Percentiles rank a stretch among this genome's conserved stretches.
phyloP scores from a whole-genome alignment of 345 rosid species.

The Populus davidiana region DNA sequence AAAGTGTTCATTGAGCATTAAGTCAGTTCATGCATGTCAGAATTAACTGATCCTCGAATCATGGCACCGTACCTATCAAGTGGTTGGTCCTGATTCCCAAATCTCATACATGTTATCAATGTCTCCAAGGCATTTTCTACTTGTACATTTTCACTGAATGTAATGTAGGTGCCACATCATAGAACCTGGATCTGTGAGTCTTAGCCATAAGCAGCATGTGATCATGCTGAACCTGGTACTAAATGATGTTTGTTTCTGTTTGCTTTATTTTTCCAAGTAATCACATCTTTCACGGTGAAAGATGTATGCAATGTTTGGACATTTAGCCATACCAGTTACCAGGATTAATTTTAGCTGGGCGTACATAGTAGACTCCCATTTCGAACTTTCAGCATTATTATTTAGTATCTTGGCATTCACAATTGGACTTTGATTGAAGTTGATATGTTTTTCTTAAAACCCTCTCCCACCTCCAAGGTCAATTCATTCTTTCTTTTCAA shows the following conservation, averaged over 20 bases:
- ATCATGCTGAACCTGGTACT: no score
- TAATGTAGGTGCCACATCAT: no score
- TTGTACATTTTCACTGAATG: not conserved
- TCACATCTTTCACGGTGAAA: no score
- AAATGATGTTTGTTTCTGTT: no score
- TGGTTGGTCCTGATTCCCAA: not conserved
- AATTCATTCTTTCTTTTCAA: not conserved
- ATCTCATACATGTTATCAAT: not conserved
- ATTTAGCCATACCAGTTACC: no score
- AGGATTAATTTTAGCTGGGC: no score
- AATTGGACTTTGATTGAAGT: no score
- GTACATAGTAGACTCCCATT: no score
- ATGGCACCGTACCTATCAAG: not conserved
- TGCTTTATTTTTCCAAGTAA: no score
- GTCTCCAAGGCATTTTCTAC: not conserved
- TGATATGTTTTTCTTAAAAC: not conserved
- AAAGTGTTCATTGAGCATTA: not conserved
- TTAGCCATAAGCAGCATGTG: no score
- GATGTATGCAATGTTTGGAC: no score
- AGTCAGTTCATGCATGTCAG: not conserved
- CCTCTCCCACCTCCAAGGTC: not conserved
- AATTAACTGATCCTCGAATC: not conserved
- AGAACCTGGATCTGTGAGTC: no score
- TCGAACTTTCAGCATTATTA: not conserved
- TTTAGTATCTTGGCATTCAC: not conserved